These are phyloP conservation scores for Vitis hybrid DNA, from an alignment of 177 flowering plant species.

Conservation along the genomic window DNA sequence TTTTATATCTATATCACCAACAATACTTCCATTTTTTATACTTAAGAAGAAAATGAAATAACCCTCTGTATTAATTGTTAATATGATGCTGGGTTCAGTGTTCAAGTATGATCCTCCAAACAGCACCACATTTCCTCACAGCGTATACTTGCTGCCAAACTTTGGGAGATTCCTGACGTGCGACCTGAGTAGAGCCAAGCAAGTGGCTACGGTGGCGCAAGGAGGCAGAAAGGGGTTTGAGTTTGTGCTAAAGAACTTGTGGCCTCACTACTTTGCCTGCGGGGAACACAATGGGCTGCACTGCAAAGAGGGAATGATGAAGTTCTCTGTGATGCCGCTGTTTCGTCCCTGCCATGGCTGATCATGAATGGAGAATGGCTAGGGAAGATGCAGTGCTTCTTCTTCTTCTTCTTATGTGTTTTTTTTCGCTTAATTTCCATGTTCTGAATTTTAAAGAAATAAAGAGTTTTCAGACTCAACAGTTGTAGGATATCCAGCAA, in stretches of 20 bases:
- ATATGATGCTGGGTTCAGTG: conserved; percentile 22
- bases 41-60: no score
- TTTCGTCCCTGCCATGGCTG: conserved; percentile 12
- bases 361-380: not conserved
- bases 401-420: not conserved
- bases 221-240: conserved; percentile 46
- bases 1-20: not conserved
- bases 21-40: not conserved
- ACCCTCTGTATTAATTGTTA: not conserved
- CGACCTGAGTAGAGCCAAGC: conserved; percentile 33
- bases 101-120: conserved; percentile 41
- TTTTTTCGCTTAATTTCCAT: not conserved
- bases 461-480: not conserved
- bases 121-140: conserved; percentile 35
- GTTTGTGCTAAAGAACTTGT: conserved; percentile 29
- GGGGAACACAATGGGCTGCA: conserved; percentile 39
- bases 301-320: conserved; percentile 48
- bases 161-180: conserved; percentile 38
- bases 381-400: conserved; percentile 13
- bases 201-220: conserved; percentile 28
- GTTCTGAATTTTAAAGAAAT: not conserved
- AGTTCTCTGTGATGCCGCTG: conserved; percentile 39
- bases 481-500: not conserved
- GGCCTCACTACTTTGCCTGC: conserved; percentile 49
- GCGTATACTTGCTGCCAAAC: conserved; percentile 47